Base-by-base conservation (phyloP, 805 yeast genomes). In the Helenozyma rhizophorensis region DNA sequence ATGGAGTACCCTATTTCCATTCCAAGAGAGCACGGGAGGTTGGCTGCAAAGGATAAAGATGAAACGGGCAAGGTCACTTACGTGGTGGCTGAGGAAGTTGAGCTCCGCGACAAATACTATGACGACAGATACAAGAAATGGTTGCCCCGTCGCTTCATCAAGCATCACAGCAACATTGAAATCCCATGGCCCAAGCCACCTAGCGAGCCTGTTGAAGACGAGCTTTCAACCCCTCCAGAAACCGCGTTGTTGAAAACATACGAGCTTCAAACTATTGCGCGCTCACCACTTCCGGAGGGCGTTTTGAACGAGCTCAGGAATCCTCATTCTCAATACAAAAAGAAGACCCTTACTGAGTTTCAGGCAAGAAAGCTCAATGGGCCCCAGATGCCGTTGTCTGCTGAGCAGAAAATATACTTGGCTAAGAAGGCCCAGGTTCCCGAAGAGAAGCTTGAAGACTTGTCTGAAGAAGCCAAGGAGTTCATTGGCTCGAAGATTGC, bases 111-210 rank as follows among this genome's bases (percentile, higher is more conserved):
- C 14, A 60, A 66, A 31, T 81, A 83, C 53, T 90, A 74, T 56
- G 95, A 88, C 52, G 76, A 74, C 27, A 76, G 81, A 45, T 79
- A 81, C 58, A 80, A 80, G 53, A 69, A 69, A 49, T 74, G 81
- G 70, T 61, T 86, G 65, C 95, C 95, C 19, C 76, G 75, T 38
- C 76, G 97, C 58, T 75, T 77, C 46, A 86, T 89, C 16, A 74
- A 73, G 42, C 79, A 83, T 45, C 80, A 82, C 47, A 76, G 73
- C 25, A 72, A 77, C 32, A 64, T 86, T 33, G 74, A 78, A 15
- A 79, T 89, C 31, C 97, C 97, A 33, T 90, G 95, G 95, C 96
- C 96, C 23, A 72, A 75, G 47, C 89, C 93, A 2, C 60, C 65
- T 12, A 39, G 42, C 21, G 77, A 69, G 19, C 45, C 50, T 0